A percentile compares a stretch with the other conserved stretches of the same genome.
Evolutionary conservation across 2,329 filamentous ascomycete genomes (phyloP).

Genomic region (Botrytis paeoniae): DNA sequence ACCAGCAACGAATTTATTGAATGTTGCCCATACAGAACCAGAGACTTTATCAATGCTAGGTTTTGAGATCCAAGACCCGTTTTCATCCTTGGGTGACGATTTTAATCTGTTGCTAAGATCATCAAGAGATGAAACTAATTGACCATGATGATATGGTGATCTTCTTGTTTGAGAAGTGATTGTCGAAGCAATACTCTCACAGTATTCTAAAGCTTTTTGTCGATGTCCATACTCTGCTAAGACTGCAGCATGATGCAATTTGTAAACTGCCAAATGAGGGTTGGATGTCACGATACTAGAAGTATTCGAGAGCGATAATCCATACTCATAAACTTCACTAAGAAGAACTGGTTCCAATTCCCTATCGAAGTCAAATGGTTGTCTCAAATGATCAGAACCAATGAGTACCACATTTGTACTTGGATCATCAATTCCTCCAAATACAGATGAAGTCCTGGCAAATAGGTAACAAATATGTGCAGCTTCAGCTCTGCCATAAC

Average conservation of each 20-base stretch:
- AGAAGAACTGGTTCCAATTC: conserved; percentile 86
- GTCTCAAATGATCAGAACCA: conserved; percentile 74
- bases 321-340: conserved; percentile 96
- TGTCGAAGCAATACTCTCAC: conserved; percentile 73
- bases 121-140: conserved; percentile 73
- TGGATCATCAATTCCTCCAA: conserved; percentile 81
- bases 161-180: conserved; percentile 78
- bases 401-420: conserved; percentile 77
- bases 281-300: conserved; percentile 55
- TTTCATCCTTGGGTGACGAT: conserved; percentile 78
- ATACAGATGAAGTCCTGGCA: conserved; percentile 65
- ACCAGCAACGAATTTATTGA: conserved; percentile 94
- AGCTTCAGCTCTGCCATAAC: conserved; percentile 86
- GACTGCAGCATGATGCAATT: conserved; percentile 79
- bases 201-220: conserved; percentile 85
- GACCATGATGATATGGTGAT: conserved; percentile 80
- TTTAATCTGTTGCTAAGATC: conserved; percentile 81
- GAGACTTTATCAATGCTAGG: conserved; percentile 96
- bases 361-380: conserved; percentile 68
- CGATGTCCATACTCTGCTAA: conserved; percentile 81
- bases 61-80: conserved; percentile 87
- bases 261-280: conserved; percentile 87
- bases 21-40: conserved; percentile 83
- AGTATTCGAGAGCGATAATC: conserved; percentile 65
- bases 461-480: conserved; percentile 94